Percentiles rank a stretch among this genome's conserved stretches.
phyloP scores from a whole-genome alignment of 2,329 filamentous ascomycete genomes.

The Blastomyces emzantsi region DNA sequence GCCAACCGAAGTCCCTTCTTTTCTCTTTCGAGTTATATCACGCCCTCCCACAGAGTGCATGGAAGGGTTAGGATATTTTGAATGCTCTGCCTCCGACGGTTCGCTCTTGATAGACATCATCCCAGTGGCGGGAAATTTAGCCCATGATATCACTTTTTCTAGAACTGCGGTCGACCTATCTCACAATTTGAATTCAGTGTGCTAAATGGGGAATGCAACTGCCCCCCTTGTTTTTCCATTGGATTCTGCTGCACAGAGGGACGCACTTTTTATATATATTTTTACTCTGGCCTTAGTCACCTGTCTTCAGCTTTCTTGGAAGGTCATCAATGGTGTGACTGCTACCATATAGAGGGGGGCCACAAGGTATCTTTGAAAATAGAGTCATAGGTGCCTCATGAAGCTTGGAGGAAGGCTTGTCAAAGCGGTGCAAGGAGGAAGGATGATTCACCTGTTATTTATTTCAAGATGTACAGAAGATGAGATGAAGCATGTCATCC shows the following conservation, averaged over 20 bases:
- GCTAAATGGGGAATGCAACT: neutral
- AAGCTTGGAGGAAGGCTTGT: neutral
- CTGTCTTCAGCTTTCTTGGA: neutral
- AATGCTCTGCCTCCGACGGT: neutral
- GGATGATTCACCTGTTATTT: neutral
- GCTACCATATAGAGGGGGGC: neutral
- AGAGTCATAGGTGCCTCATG: neutral
- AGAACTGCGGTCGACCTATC: neutral
- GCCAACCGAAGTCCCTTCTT: neutral
- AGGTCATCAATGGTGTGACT: neutral
- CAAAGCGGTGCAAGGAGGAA: neutral
- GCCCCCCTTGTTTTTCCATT: neutral
- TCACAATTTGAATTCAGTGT: neutral
- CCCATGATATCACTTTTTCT: neutral
- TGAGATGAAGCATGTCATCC: neutral
- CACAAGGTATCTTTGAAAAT: neutral
- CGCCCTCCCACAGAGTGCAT: neutral
- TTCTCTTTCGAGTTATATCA: neutral
- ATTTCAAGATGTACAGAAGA: neutral
- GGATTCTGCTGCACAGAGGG: neutral
- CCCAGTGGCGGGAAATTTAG: too few relatives aligned
- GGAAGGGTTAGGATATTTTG: neutral
- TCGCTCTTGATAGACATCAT: neutral
- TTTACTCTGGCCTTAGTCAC: neutral
- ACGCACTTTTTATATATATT: neutral